Evolutionary conservation across 2,329 filamentous ascomycete genomes (phyloP), one percentile per base, ranked within the genome.

Genomic region (Cadophora sp.): DNA sequence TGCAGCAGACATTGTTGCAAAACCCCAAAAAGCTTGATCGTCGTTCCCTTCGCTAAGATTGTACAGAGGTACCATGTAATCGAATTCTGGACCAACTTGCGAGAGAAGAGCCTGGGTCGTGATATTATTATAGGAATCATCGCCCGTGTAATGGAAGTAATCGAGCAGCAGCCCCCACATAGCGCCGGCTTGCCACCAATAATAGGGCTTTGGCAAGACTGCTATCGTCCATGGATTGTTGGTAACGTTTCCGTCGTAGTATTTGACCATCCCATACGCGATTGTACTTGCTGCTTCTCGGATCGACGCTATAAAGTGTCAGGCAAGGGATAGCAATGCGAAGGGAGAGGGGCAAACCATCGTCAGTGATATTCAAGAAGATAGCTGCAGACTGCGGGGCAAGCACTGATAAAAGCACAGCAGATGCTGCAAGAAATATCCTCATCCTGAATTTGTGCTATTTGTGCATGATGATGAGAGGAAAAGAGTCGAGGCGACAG

Each of bases 11-110:
- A 93, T 85, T 69, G 88, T 85, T 16, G 88, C 84, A 29, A 92
- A 88, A 12, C 85, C 88, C 91, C 91, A 93, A 77, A 92, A 92
- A 37, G 87, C 88, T 76, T 92, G 89, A 75, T 93, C 91, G 72
- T 93, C 91, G 72, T 93, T 93, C 64, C 91, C 90, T 77, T 91
- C 86, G 69, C 88, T 85, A n/a, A 82, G 82, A 14, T 79, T 79
- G 71, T 90, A 86, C 65, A 80, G 78, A 0, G 84, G 82, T 4
- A 85, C 82, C 83, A 91, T 88, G 74, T 85, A 91, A 78, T 92
- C 83, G 67, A 84, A 81, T 9, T 84, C 77, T 0, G 85, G 83
- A 1, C 89, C 89, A 81, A 84, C 76, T 86, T 89, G 89, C 29
- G 83, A 86, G 6, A 87, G 77, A 2, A 92, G 79, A 9, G 86